Evolutionary conservation across 2,329 filamentous ascomycete species (phyloP).

Genomic region (Trichoderma simmonsii): DNA sequence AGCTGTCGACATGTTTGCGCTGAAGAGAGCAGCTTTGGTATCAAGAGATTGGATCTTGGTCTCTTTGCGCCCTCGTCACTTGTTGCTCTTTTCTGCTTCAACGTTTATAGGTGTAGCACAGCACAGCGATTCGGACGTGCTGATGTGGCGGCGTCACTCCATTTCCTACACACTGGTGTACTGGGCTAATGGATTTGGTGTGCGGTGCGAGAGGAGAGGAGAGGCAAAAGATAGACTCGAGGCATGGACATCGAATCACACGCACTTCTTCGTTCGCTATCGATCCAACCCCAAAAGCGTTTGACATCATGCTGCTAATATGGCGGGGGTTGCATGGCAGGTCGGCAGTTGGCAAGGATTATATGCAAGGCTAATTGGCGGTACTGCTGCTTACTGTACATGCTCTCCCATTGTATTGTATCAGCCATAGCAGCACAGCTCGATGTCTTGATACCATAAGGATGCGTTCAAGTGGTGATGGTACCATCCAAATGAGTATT

Average conservation of each 20-base stretch:
- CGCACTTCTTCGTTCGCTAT: not conserved
- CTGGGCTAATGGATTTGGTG: not conserved
- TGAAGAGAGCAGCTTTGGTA: not conserved
- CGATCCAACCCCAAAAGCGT: not conserved
- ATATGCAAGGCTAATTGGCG: not conserved
- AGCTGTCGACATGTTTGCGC: not conserved
- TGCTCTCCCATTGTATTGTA: not conserved
- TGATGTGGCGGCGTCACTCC: not conserved
- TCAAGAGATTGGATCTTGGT: not conserved
- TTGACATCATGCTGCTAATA: slow-evolving; percentile 6
- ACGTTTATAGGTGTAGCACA: not conserved
- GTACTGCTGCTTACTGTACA: not conserved
- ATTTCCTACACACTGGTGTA: not conserved
- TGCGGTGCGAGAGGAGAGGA: not conserved
- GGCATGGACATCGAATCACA: not conserved
- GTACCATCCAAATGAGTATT: not conserved
- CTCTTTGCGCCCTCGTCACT: no score
- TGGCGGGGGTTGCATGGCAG: not conserved
- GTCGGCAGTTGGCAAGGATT: not conserved
- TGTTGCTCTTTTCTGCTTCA: not conserved
- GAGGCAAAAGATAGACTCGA: not conserved
- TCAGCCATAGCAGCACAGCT: not conserved
- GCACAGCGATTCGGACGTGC: not conserved
- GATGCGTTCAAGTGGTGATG: not conserved
- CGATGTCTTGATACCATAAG: not conserved